A percentile compares a stretch with the other conserved stretches of the same genome.
phyloP scores from a whole-genome alignment of 257 asterid genomes.

The Buddleja alternifolia region DNA sequence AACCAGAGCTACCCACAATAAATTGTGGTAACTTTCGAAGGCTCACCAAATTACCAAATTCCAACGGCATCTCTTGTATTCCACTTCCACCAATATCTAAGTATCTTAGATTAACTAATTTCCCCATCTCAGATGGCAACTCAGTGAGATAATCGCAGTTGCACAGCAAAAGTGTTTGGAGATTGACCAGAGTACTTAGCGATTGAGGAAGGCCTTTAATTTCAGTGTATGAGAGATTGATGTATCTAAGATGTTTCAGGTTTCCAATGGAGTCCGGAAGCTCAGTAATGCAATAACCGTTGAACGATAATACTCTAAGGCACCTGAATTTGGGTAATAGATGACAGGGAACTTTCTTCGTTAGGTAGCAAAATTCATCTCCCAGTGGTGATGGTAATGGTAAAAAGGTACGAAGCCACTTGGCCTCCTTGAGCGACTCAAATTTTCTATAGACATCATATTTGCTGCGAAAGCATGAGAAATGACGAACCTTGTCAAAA shows the following conservation, averaged over 20 bases:
- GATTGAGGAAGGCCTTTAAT: conserved; percentile 48
- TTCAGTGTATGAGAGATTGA: conserved; percentile 45
- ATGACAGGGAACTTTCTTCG: conserved; percentile 41
- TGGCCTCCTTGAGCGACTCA: conserved; percentile 41
- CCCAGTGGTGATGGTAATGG: conserved; percentile 42
- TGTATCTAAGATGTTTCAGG: conserved; percentile 47
- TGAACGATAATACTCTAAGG: conserved; percentile 47
- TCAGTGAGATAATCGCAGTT: conserved; percentile 40
- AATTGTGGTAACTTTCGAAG: conserved; percentile 43
- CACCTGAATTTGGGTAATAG: conserved; percentile 47
- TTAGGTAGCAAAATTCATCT: conserved; percentile 43
- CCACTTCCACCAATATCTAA: conserved; percentile 50
- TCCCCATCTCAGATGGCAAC: conserved; percentile 50
- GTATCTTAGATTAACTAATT: conserved; percentile 42
- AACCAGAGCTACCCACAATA: conserved; percentile 36
- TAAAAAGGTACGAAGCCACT: conserved; percentile 46
- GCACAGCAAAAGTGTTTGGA: conserved; percentile 41
- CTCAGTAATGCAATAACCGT: conserved; percentile 44
- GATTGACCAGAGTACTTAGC: conserved; percentile 36
- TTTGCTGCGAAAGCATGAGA: conserved; percentile 50
- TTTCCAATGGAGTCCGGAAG: conserved; percentile 48
- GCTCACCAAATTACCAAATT: conserved; percentile 39
- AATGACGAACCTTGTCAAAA: conserved; percentile 43
- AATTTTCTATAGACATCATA: conserved; percentile 56
- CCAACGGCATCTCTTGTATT: conserved; percentile 41